Base-by-base conservation (phyloP, 2,329 filamentous ascomycete species). In the Lecanicillium sp. region DNA sequence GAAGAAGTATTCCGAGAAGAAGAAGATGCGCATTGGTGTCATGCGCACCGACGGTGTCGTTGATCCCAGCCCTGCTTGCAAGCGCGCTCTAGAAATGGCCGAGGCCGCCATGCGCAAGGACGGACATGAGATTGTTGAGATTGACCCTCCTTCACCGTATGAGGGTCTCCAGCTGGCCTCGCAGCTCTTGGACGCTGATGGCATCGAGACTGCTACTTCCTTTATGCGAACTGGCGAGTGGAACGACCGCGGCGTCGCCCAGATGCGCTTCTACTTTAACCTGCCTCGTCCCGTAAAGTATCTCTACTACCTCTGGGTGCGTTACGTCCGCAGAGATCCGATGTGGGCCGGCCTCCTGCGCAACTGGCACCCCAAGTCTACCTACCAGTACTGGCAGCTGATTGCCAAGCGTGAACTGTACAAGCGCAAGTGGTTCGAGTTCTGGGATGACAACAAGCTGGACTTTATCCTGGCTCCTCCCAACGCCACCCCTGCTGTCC, bases 231-330 rank as follows among this genome's bases (percentile, higher is more conserved):
- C 71, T 3, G 84, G 85, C 28, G 90, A 96, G 59, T 80, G 78
- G 64, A 83, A 85, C 45, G 89, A 96, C 55, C 62, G 73, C 0
- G 89, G 89, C 13, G 87, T 85, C 3, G 71, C 70, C 17, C 82
- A 89, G 57, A 79, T 96, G 68, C 71, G 75, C 38, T 77, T 72
- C 49, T 79, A 89, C 55, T 87, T 88, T 66, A 69, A 68, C 30
- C 72, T 94, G 12, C 83, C 87, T 12, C 67, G 79, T 6, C 77
- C 83, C 4, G 54, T 94, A 49, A 87, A 87, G 57, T 94, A 84
- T 58, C 53, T 92, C n/a, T 87, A 94, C 65, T 92, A 88, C 57
- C 74, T 88, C 5, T 96, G 84, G 74, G 81, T 92, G n/a, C 83
- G 82, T 52, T 94, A 95, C 57, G 67, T 96, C 45, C 77, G 79